Evolutionary conservation across 108 stramenopile genomes (phyloP), one percentile per base, ranked within the genome.

Genomic region (Epipyxis sp.): DNA sequence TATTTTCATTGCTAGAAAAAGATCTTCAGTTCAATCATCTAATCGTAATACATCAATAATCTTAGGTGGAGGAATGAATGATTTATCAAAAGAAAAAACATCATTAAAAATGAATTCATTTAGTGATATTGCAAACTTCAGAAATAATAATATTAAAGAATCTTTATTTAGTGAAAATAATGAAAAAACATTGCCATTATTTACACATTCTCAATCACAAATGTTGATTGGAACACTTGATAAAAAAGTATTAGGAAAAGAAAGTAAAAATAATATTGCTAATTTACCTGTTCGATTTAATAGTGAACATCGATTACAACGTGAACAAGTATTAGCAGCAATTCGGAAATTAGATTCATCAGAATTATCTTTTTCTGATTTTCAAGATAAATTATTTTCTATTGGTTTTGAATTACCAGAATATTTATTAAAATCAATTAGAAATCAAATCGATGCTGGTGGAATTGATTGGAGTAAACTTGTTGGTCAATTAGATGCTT

Each of bases 381-480:
- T 74, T 42, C 71, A 34, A 27, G 71, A 74, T 32, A 10, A 43
- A 13, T 20, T 27, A 13, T 74, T 74, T 32, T 54, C 71, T 10
- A 74, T 74, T 13, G 71, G 71, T 27, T 43, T 74, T 42, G 71
- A 74, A 16, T 42, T 74, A 37, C 71, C 71, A 10, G 71, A 74
- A 37, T 6, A 16, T 27, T 27, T 74, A 6, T 6, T 35, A 10
- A 42, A 6, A 6, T 13, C 6, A 10, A 3, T 57, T 74, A 27
- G 20, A 35, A 13, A 42, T 13, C 42, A 37, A 37, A 42, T 74
- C 71, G 10, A 10, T 34, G 25, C 71, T 35, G 71, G 46, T 74
- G 10, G 34, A 13, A 65, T 65, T 29, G 61, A 65, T 37, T 6
- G 20, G 20, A 16, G 61, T 25, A 16, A 37, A 10, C 34, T 65